phyloP scores from a whole-genome alignment of 768 basidiomycete species.

The Guyanaporus albipodus region DNA sequence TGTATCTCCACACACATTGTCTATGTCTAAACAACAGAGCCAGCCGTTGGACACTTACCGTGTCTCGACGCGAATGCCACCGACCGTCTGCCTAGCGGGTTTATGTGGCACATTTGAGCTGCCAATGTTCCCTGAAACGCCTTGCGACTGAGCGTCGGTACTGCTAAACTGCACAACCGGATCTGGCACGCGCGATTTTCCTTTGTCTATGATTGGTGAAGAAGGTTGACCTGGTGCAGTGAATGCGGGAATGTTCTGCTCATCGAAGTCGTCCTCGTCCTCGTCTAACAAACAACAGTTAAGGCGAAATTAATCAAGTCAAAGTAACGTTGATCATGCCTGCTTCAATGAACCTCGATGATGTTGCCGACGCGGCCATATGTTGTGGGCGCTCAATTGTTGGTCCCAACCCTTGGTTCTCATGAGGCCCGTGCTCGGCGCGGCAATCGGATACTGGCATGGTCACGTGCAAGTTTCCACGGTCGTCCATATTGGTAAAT shows the following conservation, averaged over 20 bases:
- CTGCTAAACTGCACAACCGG: slow-evolving; percentile 44
- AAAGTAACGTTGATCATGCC: slow-evolving; percentile 37
- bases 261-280: slow-evolving; percentile 74
- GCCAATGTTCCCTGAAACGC: slow-evolving; percentile 70
- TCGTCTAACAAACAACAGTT: slow-evolving; percentile 44
- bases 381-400: not conserved
- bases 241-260: slow-evolving; percentile 78
- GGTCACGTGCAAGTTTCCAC: slow-evolving; percentile 24
- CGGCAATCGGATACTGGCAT: slow-evolving; percentile 6
- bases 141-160: slow-evolving; percentile 32
- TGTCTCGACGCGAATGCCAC: slow-evolving; percentile 87
- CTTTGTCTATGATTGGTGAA: slow-evolving; percentile 54
- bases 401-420: not conserved
- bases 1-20: slow-evolving; percentile 41
- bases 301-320: not conserved
- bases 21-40: not conserved
- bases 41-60: slow-evolving; percentile 55
- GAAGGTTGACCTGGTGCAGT: slow-evolving; percentile 55
- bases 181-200: slow-evolving; percentile 62
- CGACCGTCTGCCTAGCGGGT: slow-evolving; percentile 60
- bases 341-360: slow-evolving; percentile 76
- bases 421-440: slow-evolving; percentile 11
- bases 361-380: slow-evolving; percentile 37
- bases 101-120: slow-evolving; percentile 41
- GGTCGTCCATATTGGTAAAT: slow-evolving; percentile 33